Percentiles rank a stretch among this genome's conserved stretches.
These are phyloP conservation scores for Kregervanrija delftensis DNA, from an alignment of 805 yeast species.

Conservation along the genomic window DNA sequence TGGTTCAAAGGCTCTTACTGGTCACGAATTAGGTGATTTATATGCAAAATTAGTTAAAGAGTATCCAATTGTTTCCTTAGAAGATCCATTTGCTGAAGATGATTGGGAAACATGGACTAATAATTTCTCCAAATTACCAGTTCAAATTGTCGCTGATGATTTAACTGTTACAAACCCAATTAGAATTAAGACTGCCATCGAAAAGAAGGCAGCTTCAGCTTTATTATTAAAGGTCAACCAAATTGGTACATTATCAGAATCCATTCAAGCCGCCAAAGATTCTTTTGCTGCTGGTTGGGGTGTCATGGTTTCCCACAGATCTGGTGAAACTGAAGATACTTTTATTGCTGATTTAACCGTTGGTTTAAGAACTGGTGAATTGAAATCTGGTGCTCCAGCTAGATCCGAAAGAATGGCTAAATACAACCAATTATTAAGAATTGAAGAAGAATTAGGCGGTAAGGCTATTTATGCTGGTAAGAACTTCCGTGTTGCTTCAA, in stretches of 20 bases:
- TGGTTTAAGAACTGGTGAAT: conserved; percentile 97
- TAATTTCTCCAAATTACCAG: conserved; percentile 67
- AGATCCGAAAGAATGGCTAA: conserved; percentile 99
- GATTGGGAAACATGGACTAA: conserved; percentile 98
- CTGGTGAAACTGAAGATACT: conserved; percentile 99
- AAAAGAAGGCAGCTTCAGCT: conserved; percentile 92
- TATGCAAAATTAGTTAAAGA: conserved; percentile 74
- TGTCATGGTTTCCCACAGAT: conserved; percentile 99
- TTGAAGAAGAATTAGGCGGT: conserved; percentile 97
- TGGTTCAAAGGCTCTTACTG: conserved; percentile 83
- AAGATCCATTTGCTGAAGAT: conserved; percentile 99
- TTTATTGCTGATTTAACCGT: conserved; percentile 96
- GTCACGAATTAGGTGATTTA: conserved; percentile 78
- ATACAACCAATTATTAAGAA: conserved; percentile 96
- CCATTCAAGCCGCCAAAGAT: conserved; percentile 94
- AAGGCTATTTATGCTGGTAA: conserved; percentile 95
- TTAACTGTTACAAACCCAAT: conserved; percentile 97
- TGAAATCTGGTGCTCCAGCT: conserved; percentile 99
- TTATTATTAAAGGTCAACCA: conserved; percentile 97
- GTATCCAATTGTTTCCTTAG: conserved; percentile 97
- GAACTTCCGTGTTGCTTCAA: conserved; percentile 62
- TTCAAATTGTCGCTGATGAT: conserved; percentile 97
- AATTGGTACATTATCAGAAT: conserved; percentile 94
- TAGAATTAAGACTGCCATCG: conserved; percentile 93
- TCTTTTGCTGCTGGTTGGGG: conserved; percentile 98